phyloP scores from a whole-genome alignment of 164 flowering plant genomes.

The Nelumbo lutea region DNA sequence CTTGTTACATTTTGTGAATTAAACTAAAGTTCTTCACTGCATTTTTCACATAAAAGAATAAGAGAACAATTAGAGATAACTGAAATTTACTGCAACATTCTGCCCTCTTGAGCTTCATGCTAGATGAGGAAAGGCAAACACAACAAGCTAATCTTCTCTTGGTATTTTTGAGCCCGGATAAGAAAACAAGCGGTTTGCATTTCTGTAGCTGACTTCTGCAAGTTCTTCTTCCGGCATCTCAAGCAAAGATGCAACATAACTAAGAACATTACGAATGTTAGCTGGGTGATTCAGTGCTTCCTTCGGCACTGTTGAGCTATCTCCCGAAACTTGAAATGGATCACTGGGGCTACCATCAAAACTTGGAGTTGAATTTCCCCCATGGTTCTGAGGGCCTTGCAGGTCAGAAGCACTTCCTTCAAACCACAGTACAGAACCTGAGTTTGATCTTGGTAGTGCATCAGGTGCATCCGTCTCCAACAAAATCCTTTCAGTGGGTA shows the following conservation, averaged over 20 bases:
- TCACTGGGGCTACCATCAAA: slow-evolving; percentile 8
- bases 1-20: too few relatives aligned
- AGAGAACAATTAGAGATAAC: too few relatives aligned
- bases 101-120: too few relatives aligned
- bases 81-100: too few relatives aligned
- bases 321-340: slow-evolving; percentile 12
- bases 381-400: slow-evolving; percentile 24
- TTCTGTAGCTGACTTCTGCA: slow-evolving; percentile 61
- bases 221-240: slow-evolving; percentile 70
- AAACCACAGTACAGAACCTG: slow-evolving; percentile 38
- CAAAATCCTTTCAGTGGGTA: slow-evolving; percentile 69
- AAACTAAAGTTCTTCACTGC: too few relatives aligned
- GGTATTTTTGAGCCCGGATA: slow-evolving; percentile 55
- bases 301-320: slow-evolving; percentile 31
- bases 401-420: slow-evolving; percentile 43
- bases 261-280: slow-evolving; percentile 65
- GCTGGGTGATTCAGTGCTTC: slow-evolving; percentile 83
- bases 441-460: slow-evolving; percentile 60
- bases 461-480: slow-evolving; percentile 94
- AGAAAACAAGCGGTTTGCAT: slow-evolving; percentile 67
- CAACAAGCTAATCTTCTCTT: not conserved
- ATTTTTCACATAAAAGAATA: too few relatives aligned
- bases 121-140: not conserved
- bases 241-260: slow-evolving; percentile 67
- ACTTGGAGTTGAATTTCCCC: slow-evolving; percentile 17